Percentiles rank a stretch among this genome's conserved stretches.
Evolutionary conservation across 2,329 filamentous ascomycete species (phyloP).

Genomic region (Colletotrichum liriopes): DNA sequence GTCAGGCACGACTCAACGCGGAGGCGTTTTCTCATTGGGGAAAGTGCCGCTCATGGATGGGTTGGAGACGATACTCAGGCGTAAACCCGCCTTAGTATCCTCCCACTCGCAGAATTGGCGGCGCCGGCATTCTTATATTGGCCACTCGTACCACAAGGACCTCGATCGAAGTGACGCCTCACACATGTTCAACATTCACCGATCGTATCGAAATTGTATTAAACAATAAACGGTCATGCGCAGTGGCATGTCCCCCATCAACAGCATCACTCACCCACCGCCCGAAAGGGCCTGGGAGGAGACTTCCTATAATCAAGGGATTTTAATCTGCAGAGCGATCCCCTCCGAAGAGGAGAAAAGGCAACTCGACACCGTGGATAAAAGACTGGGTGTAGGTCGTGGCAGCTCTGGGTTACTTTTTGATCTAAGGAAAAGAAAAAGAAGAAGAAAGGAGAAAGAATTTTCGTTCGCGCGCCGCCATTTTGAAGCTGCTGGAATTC

Average conservation of each 20-base stretch:
- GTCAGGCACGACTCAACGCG: neutral
- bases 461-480: conserved; percentile 46
- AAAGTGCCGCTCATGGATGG: neutral
- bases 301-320: conserved; percentile 76
- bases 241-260: conserved; percentile 69
- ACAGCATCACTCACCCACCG: conserved; percentile 72
- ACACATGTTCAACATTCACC: neutral
- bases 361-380: conserved; percentile 74
- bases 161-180: neutral
- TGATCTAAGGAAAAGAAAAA: conserved; percentile 69
- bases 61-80: neutral
- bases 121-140: neutral
- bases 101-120: neutral
- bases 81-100: neutral
- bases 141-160: too few relatives aligned
- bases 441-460: conserved; percentile 55
- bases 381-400: conserved; percentile 72
- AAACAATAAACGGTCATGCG: conserved; percentile 8
- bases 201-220: too few relatives aligned
- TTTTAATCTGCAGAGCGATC: conserved; percentile 70
- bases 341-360: conserved; percentile 65
- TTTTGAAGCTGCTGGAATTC: conserved; percentile 12
- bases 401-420: conserved; percentile 75
- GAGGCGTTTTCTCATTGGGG: neutral
- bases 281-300: conserved; percentile 61